Conservation (phyloP, 768 basidiomycete genomes). For the Phylloporus sp. region DNA sequence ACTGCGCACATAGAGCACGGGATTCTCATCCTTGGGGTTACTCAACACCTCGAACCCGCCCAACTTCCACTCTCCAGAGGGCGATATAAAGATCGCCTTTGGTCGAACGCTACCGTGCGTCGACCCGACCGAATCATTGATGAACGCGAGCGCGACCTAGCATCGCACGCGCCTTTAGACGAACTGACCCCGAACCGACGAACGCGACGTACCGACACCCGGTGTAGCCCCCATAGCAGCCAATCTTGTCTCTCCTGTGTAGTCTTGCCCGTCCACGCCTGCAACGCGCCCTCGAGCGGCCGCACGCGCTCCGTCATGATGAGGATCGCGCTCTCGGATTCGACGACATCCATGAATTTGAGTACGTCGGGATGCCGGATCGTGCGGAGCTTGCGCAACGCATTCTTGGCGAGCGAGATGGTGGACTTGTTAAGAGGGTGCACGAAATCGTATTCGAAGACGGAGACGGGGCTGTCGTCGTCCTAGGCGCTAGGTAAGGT, state of each 20-base stretch:
- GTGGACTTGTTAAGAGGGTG: conserved; percentile 53
- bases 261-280: conserved; percentile 57
- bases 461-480: conserved; percentile 76
- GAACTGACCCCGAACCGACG: too few relatives aligned
- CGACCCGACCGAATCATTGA: conserved; percentile 78
- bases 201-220: conserved; percentile 65
- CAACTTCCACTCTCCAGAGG: conserved; percentile 94
- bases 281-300: conserved; percentile 60
- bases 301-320: conserved; percentile 94
- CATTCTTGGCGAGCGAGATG: conserved; percentile 79
- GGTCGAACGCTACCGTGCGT: conserved; percentile 77
- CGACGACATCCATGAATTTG: conserved; percentile 90
- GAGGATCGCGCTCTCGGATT: conserved; percentile 81
- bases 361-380: conserved; percentile 94
- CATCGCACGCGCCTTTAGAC: too few relatives aligned
- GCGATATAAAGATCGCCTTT: conserved; percentile 84
- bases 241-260: conserved; percentile 77
- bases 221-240: conserved; percentile 90
- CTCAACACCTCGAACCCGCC: conserved; percentile 92
- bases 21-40: conserved; percentile 70
- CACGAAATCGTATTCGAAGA: conserved; percentile 87
- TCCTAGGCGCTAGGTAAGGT: conserved; percentile 53
- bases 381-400: conserved; percentile 82
- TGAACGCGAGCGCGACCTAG: conserved; percentile 83
- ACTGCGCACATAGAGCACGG: conserved; percentile 71